phyloP scores from a whole-genome alignment of 768 basidiomycete genomes.

The Tylopilus subfusipes region DNA sequence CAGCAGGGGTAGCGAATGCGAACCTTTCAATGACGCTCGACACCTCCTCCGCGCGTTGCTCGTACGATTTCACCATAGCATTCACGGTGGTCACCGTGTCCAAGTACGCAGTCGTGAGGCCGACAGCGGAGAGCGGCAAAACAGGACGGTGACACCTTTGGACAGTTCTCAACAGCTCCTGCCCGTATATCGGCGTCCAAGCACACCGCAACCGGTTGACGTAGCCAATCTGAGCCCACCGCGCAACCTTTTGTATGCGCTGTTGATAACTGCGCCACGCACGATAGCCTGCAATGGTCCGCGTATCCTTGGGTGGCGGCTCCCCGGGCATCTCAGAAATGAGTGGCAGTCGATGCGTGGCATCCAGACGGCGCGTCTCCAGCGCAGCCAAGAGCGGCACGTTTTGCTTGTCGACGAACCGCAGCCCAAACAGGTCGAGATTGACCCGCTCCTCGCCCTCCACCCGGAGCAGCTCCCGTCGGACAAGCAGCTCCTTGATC shows the following conservation, averaged over 20 bases:
- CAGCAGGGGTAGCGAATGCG: slow-evolving; percentile 76
- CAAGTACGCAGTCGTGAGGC: slow-evolving; percentile 38
- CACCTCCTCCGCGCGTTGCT: slow-evolving; percentile 53
- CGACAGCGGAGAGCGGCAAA: slow-evolving; percentile 46
- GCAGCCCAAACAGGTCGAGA: slow-evolving; percentile 62
- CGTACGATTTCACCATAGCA: slow-evolving; percentile 60
- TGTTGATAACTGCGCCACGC: slow-evolving; percentile 47
- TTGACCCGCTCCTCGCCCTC: slow-evolving; percentile 51
- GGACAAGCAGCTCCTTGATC: slow-evolving; percentile 83
- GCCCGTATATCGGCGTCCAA: slow-evolving; percentile 40
- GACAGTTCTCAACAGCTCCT: slow-evolving; percentile 44
- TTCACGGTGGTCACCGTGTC: slow-evolving; percentile 43
- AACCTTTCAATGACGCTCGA: slow-evolving; percentile 59
- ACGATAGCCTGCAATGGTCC: slow-evolving; percentile 71
- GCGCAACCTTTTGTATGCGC: slow-evolving; percentile 49
- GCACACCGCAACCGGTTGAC: slow-evolving; percentile 72
- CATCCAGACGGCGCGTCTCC: slow-evolving; percentile 57
- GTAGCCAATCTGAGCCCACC: slow-evolving; percentile 69
- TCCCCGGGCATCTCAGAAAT: slow-evolving; percentile 53
- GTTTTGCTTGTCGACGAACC: slow-evolving; percentile 55
- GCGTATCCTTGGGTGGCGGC: slow-evolving; percentile 68
- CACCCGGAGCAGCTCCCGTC: slow-evolving; percentile 64
- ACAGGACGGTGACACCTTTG: slow-evolving; percentile 43
- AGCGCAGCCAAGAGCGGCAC: slow-evolving; percentile 50
- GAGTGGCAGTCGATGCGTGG: slow-evolving; percentile 51